These are phyloP conservation scores for Brassica napus DNA, from an alignment of 345 rosid genomes.

Conservation along the genomic window DNA sequence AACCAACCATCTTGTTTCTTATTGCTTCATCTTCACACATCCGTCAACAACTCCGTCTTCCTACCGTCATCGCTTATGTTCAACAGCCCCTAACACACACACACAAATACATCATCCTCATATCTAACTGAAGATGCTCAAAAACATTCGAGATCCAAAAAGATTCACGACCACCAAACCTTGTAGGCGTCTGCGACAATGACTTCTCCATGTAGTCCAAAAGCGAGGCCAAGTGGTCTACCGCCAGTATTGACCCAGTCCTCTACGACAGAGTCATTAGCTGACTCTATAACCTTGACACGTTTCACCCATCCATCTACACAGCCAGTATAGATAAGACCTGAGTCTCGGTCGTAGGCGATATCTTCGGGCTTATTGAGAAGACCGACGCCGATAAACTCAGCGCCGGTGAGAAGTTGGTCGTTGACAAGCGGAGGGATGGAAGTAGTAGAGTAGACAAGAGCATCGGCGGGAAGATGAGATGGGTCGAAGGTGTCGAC, in stretches of 20 bases:
- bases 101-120: neutral
- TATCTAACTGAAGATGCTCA: no score
- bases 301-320: constrained; percentile 83
- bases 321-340: constrained; percentile 57
- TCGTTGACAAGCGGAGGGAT: constrained; percentile 35
- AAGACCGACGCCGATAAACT: constrained; percentile 48
- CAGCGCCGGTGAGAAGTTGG: constrained; percentile 47
- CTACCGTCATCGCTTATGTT: constrained; percentile 50
- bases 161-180: constrained; percentile 40
- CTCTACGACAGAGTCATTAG: constrained; percentile 53
- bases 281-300: constrained; percentile 36
- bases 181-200: constrained; percentile 70
- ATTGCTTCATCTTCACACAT: constrained; percentile 11
- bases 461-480: constrained; percentile 47
- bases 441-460: constrained; percentile 3
- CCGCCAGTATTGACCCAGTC: constrained; percentile 76
- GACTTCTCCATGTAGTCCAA: constrained; percentile 46
- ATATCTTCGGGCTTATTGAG: constrained; percentile 66
- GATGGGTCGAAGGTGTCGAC: constrained; percentile 61
- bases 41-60: constrained; percentile 49
- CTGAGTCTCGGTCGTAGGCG: constrained; percentile 44
- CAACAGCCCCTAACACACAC: constrained; percentile 61
- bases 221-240: constrained; percentile 75
- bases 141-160: neutral
- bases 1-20: no score